Base-by-base conservation (phyloP, 805 yeast genomes). In the Tetrapisispora fleetii region DNA sequence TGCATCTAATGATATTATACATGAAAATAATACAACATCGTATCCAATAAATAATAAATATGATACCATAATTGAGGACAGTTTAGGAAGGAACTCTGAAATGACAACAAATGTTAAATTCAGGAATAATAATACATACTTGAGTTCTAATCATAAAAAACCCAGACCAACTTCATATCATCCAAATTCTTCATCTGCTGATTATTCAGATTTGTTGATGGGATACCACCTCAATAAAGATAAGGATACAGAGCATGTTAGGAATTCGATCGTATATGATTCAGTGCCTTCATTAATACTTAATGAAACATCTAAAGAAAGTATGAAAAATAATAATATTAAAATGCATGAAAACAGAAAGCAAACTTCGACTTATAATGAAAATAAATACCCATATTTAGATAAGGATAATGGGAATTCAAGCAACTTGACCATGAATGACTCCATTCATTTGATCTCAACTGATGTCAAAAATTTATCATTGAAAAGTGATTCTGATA, bases 131-230 rank as follows among this genome's bases (percentile, higher is more conserved):
- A 37, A 50, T 35, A 43, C 46, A 9, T 41, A 49, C 28, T 43
- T 47, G 9, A 40, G 52, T 1, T 33, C 77, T 9, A 76, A 74
- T 28, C 71, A 72, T 46, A 76, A 79, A 62, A 81, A 78, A 58
- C 90, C 88, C 49, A 76, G 95, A 62, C 95, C 95, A 39, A 85
- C 91, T 0, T 84, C 93, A 10, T 85, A 83, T 59, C 90, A 85
- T 60, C 95, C 95, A 4, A 54, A 55, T 4, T 45, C 54, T 28
- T 50, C 46, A 35, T 39, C 53, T 4, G 37, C 42, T 9, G 28
- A 28, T 28, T 22, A 10, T 21, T n/a, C 22, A 7, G 42, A 35
- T n/a, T 5, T 19, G 4, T 36, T 27, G 22, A 2, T 8, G 13
- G 1, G 16, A n/a, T 8, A 36, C 18, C 17, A 33, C 36, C 8